Conservation (phyloP, 148 eudicot species). For the Cornus kousa region DNA sequence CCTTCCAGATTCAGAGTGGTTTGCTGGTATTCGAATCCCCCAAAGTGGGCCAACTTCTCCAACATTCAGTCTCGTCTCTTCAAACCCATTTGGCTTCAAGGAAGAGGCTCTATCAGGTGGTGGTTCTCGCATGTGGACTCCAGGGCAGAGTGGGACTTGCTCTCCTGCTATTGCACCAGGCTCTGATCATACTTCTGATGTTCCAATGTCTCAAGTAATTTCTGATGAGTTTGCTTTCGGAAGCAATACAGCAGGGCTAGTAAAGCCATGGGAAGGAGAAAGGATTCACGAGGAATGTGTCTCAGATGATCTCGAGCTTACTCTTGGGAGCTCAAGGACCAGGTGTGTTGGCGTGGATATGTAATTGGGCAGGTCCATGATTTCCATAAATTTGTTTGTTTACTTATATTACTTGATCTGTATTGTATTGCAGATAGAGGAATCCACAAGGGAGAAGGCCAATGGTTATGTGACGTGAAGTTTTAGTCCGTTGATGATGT, state of each 20-base stretch:
- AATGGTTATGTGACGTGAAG: background rate
- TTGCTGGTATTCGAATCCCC: constrained; percentile 39
- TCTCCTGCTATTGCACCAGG: constrained; percentile 68
- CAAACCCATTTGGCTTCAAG: constrained; percentile 59
- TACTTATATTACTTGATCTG: background rate
- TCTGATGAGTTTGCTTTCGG: constrained; percentile 70
- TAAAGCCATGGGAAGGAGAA: constrained; percentile 84
- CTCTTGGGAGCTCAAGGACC: constrained; percentile 64
- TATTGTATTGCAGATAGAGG: constrained; percentile 16
- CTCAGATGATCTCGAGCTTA: constrained; percentile 73
- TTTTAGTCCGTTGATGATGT: background rate
- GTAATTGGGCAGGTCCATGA: background rate
- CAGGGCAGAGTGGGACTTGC: constrained; percentile 81
- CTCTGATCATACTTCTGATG: constrained; percentile 43
- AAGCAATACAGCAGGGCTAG: constrained; percentile 40
- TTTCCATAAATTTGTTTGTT: background rate
- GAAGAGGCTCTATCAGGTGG: constrained; percentile 30
- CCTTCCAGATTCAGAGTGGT: constrained; percentile 44
- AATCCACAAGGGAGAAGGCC: background rate
- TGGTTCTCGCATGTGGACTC: constrained; percentile 58
- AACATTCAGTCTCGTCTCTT: constrained; percentile 59
- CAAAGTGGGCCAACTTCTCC: constrained; percentile 55
- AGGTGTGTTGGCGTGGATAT: constrained; percentile 31
- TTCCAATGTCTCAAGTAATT: constrained; percentile 44
- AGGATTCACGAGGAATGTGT: constrained; percentile 66